Evolutionary conservation across 345 rosid genomes (phyloP).

Genomic region (Heritiera fomes): DNA sequence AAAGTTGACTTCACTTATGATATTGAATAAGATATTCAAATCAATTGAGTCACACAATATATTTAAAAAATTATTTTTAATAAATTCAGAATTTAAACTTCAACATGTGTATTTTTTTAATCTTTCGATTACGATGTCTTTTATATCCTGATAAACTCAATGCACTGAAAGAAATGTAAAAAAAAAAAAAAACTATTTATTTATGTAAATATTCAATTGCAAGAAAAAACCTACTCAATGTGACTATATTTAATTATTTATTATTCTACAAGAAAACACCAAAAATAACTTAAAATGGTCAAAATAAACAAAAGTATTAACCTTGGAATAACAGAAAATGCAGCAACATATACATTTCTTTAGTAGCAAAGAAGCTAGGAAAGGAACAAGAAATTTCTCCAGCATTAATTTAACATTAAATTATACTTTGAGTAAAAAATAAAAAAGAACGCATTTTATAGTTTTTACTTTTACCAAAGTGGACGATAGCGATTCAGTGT

Average conservation of each 20-base stretch:
- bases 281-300: not conserved
- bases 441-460: no score
- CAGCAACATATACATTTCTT: not conserved
- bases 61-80: no score
- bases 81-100: no score
- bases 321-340: not conserved
- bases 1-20: no score
- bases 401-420: not conserved
- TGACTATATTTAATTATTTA: not conserved
- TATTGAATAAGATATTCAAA: no score
- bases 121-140: no score
- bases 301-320: not conserved
- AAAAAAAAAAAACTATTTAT: no score
- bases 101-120: no score
- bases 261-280: not conserved
- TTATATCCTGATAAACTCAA: no score
- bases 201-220: not conserved
- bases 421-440: no score
- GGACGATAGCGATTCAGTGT: not conserved
- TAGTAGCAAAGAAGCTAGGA: not conserved
- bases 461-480: not conserved
- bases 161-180: no score
- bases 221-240: not conserved
- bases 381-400: not conserved
- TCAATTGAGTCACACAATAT: no score